Evolutionary conservation across 1,284 basidiomycete genomes (phyloP).

Genomic region (Hemileia vastatrix): DNA sequence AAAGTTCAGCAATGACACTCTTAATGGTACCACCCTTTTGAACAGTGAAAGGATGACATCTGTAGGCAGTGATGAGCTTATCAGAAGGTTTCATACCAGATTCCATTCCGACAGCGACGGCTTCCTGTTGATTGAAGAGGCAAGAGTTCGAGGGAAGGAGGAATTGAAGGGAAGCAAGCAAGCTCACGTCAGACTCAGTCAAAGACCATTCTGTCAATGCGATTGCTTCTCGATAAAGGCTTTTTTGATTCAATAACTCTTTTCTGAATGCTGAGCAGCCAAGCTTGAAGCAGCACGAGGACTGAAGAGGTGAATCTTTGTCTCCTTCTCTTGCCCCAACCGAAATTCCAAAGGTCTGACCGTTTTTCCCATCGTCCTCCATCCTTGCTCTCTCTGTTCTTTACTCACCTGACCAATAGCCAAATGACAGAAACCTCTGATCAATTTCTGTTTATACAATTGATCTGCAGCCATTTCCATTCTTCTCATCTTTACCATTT

Average conservation of each 20-base stretch:
- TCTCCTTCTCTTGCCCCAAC: too few species aligned
- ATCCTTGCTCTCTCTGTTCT: constrained; percentile 1
- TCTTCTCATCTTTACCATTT: too few species aligned
- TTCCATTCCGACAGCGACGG: constrained; percentile 88
- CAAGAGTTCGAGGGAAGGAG: constrained; percentile 2
- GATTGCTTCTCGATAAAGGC: not conserved
- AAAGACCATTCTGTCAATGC: too few species aligned
- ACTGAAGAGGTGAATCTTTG: too few species aligned
- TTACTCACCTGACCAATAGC: constrained; percentile 79
- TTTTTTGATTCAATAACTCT: not conserved
- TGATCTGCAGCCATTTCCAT: constrained; percentile 95
- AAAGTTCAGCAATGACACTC: constrained; percentile 82
- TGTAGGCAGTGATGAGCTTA: constrained; percentile 90
- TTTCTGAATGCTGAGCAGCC: too few species aligned
- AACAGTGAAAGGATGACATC: constrained; percentile 94
- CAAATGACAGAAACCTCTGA: constrained; percentile 95
- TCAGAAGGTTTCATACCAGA: constrained; percentile 73
- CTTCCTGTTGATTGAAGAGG: constrained; percentile 57
- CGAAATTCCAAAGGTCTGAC: not conserved
- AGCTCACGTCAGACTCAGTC: not conserved
- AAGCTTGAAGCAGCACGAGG: too few species aligned
- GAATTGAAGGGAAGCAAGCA: constrained; percentile 13
- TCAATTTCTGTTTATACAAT: constrained; percentile 76
- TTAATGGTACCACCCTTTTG: constrained; percentile 83
- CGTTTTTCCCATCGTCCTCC: not conserved